phyloP scores from a whole-genome alignment of 106 monocot species.

The Hemerocallis citrina region DNA sequence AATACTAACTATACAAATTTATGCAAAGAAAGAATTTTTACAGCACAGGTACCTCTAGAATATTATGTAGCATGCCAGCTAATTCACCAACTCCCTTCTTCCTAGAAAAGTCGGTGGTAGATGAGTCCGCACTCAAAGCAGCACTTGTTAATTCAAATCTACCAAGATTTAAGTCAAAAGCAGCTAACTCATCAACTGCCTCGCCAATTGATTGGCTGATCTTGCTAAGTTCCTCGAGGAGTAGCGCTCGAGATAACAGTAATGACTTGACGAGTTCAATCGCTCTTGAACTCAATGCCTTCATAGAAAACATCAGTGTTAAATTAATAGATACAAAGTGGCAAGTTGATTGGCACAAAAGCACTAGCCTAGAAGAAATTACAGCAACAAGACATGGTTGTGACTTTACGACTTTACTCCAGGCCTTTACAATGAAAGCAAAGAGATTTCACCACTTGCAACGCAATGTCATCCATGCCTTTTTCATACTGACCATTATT shows the following conservation, averaged over 20 bases:
- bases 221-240: slow-evolving; percentile 63
- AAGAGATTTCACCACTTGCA: no score
- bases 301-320: slow-evolving; percentile 33
- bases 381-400: no score
- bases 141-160: slow-evolving; percentile 32
- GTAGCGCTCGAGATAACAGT: slow-evolving; percentile 47
- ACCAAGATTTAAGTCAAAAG: slow-evolving; percentile 47
- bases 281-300: slow-evolving; percentile 47
- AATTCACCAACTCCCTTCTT: slow-evolving; percentile 41
- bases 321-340: background rate
- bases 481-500: no score
- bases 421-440: no score
- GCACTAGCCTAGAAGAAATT: no score
- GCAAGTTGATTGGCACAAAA: no score
- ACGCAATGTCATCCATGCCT: no score
- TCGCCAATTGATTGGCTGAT: slow-evolving; percentile 55
- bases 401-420: no score
- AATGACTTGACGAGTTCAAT: slow-evolving; percentile 68
- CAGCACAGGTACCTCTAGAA: slow-evolving; percentile 46
- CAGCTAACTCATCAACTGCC: slow-evolving; percentile 51
- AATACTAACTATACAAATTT: no score
- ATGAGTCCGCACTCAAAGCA: slow-evolving; percentile 17
- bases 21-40: background rate
- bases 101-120: slow-evolving; percentile 13
- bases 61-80: slow-evolving; percentile 40